phyloP scores from a whole-genome alignment of 805 yeast genomes.

The Saccharomyces mikatae region DNA sequence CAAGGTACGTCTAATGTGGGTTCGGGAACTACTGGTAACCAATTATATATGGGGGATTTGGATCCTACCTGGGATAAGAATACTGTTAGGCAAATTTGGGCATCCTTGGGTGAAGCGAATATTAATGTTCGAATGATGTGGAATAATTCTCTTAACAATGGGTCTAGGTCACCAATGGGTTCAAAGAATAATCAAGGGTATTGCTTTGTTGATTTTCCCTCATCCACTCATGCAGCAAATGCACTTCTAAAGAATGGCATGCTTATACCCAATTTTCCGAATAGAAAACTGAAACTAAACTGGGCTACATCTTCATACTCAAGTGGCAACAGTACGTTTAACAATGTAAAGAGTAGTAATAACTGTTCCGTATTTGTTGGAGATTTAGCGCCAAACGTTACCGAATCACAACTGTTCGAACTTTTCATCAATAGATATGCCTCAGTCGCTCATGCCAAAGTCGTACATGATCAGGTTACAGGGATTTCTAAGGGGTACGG shows the following conservation, averaged over 20 bases:
- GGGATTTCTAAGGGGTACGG: constrained; percentile 80
- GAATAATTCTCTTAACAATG: constrained; percentile 40
- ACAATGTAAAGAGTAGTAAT: constrained; percentile 9
- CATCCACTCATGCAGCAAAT: constrained; percentile 49
- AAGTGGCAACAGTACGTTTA: background rate
- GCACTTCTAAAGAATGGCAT: constrained; percentile 65
- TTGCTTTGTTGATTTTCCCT: constrained; percentile 72
- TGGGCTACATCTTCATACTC: constrained; percentile 51
- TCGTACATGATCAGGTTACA: constrained; percentile 67
- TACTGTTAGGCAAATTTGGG: constrained; percentile 62
- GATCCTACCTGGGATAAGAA: constrained; percentile 79
- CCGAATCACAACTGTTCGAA: constrained; percentile 56
- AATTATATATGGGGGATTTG: constrained; percentile 84
- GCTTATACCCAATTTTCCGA: constrained; percentile 50
- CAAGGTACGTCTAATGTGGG: background rate
- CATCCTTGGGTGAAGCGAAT: constrained; percentile 50
- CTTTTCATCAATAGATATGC: constrained; percentile 63
- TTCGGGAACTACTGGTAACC: constrained; percentile 11
- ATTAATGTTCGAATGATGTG: constrained; percentile 62
- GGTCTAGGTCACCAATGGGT: constrained; percentile 15
- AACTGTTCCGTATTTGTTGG: constrained; percentile 79
- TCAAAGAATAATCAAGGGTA: constrained; percentile 52
- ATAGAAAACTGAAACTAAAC: constrained; percentile 57
- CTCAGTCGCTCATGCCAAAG: constrained; percentile 66
- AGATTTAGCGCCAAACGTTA: constrained; percentile 66